These are phyloP conservation scores for Termitomyces sp. DNA, from an alignment of 768 basidiomycete species.

Conservation along the genomic window DNA sequence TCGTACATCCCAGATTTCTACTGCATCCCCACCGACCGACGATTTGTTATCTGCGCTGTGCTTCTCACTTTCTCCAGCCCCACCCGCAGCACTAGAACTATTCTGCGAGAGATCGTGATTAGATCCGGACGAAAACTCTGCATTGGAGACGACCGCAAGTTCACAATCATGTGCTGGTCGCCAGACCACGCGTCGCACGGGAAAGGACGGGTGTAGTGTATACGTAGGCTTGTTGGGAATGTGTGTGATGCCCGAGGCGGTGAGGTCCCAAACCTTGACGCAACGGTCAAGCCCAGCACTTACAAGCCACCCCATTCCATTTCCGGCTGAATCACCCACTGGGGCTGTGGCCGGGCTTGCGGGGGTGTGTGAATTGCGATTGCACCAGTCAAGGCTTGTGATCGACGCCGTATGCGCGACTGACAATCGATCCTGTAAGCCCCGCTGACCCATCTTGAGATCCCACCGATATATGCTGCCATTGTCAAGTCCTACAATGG, in stretches of 20 bases:
- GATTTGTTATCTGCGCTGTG: constrained; percentile 8
- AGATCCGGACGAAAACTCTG: constrained; percentile 33
- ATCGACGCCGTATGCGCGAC: constrained; percentile 72
- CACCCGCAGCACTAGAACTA: constrained; percentile 3
- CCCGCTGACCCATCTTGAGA: constrained; percentile 69
- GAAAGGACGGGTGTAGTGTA: constrained; percentile 67
- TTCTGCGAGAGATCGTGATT: constrained; percentile 16
- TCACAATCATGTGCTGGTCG: constrained; percentile 74
- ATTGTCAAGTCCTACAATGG: constrained; percentile 63
- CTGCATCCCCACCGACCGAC: constrained; percentile 40
- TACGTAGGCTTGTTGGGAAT: constrained; percentile 63
- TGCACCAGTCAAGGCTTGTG: constrained; percentile 69
- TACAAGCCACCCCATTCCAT: constrained; percentile 64
- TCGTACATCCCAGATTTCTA: constrained; percentile 86
- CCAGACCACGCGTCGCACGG: constrained; percentile 71
- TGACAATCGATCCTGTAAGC: constrained; percentile 63
- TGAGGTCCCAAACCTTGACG: constrained; percentile 82
- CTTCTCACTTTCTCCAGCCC: constrained; percentile 5
- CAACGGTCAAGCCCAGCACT: constrained; percentile 76
- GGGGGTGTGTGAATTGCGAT: constrained; percentile 17
- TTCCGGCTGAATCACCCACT: constrained; percentile 19
- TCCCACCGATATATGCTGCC: constrained; percentile 77
- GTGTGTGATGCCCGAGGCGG: constrained; percentile 36
- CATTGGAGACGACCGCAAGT: constrained; percentile 66
- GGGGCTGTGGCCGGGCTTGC: constrained; percentile 4